These are phyloP conservation scores for Neurospora sp. DNA, from an alignment of 495 filamentous ascomycete species.

Conservation along the genomic window DNA sequence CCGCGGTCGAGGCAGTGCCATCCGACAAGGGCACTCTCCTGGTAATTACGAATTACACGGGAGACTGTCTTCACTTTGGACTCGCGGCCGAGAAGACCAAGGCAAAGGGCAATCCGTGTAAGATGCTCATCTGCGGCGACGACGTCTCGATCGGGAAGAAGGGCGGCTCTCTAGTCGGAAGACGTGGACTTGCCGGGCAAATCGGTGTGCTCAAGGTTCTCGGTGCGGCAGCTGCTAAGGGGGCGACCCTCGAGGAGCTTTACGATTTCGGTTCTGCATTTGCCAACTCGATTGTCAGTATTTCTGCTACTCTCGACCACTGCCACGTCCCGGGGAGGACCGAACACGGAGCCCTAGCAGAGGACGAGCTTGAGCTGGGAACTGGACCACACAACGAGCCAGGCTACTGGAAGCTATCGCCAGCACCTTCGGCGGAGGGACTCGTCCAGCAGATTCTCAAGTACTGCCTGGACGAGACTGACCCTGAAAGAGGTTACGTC, in stretches of 20 bases:
- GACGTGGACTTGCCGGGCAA: constrained; percentile 48
- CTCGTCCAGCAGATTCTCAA: constrained; percentile 43
- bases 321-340: constrained; percentile 53
- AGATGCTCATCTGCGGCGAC: constrained; percentile 49
- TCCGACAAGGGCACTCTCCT: constrained; percentile 48
- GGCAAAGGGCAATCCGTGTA: constrained; percentile 41
- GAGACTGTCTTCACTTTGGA: constrained; percentile 55
- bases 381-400: constrained; percentile 58
- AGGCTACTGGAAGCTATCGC: constrained; percentile 43
- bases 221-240: constrained; percentile 28
- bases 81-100: constrained; percentile 52
- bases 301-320: constrained; percentile 51
- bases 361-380: constrained; percentile 44
- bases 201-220: constrained; percentile 31
- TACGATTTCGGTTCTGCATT: constrained; percentile 45
- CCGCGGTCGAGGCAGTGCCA: constrained; percentile 45
- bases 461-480: constrained; percentile 44
- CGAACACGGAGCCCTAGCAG: constrained; percentile 39
- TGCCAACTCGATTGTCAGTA: constrained; percentile 46
- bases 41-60: constrained; percentile 58
- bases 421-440: constrained; percentile 42
- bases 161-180: constrained; percentile 42
- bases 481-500: constrained; percentile 48
- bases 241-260: constrained; percentile 45
- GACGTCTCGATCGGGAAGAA: constrained; percentile 52